phyloP scores from a whole-genome alignment of 176 grass and related monocot genomes.

The Typha latifolia region DNA sequence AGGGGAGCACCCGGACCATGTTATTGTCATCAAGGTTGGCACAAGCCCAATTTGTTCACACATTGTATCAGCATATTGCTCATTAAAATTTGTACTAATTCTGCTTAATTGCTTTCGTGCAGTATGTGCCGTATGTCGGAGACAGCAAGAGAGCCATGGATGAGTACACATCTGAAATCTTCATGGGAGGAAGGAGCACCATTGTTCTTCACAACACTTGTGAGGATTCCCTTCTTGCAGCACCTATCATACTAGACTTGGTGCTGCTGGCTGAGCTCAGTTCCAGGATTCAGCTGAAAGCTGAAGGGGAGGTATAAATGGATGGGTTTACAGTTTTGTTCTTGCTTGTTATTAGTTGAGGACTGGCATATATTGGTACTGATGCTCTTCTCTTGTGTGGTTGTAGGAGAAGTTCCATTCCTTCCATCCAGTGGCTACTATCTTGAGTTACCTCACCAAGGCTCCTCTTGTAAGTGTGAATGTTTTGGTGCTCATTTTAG shows the following conservation, averaged over 20 bases:
- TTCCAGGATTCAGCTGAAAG: conserved; percentile 88
- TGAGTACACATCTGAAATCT: conserved; percentile 97
- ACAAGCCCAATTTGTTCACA: not conserved
- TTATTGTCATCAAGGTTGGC: conserved; percentile 90
- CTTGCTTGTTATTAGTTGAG: not conserved
- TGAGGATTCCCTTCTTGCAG: conserved; percentile 86
- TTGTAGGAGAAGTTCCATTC: conserved; percentile 89
- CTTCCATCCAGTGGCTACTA: conserved; percentile 92
- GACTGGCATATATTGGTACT: not conserved
- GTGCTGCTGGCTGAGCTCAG: conserved; percentile 96
- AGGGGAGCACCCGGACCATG: conserved; percentile 87
- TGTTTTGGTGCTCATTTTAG: not conserved
- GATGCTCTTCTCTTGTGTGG: not conserved
- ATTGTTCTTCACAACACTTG: conserved; percentile 98
- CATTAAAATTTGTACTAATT: not conserved
- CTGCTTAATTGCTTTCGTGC: conserved; percentile 6
- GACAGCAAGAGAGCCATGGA: conserved; percentile 99
- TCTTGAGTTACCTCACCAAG: conserved; percentile 96
- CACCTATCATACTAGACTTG: conserved; percentile 86
- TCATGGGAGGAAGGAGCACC: conserved; percentile 90
- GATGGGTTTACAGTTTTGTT: too few relatives aligned
- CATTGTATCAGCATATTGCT: not conserved
- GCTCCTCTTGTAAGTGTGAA: conserved; percentile 65
- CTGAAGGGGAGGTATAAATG: conserved; percentile 57
- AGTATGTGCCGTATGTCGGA: conserved; percentile 93